phyloP scores from a whole-genome alignment of 495 filamentous ascomycete species.

The Thozetella sp. region DNA sequence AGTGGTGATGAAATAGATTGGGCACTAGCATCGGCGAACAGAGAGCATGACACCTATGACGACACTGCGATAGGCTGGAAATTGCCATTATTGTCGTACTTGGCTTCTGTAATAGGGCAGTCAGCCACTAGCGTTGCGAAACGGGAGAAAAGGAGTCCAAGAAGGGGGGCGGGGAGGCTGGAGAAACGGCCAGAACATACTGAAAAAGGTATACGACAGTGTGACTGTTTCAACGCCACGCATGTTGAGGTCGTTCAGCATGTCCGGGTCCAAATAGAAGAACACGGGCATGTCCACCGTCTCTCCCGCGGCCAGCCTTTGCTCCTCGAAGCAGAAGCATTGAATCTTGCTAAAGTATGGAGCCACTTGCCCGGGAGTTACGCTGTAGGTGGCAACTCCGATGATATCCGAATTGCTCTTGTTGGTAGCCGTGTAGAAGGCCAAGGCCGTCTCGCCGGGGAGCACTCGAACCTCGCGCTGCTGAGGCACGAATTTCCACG shows the following conservation, averaged over 20 bases:
- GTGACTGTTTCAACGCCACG: conserved; percentile 92
- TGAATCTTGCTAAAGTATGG: conserved; percentile 99
- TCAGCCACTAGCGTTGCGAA: conserved; percentile 18
- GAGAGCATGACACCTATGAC: not conserved
- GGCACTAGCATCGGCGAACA: too few species aligned
- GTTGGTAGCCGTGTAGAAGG: conserved; percentile 98
- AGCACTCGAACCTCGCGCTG: conserved; percentile 95
- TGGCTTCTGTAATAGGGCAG: conserved; percentile 65
- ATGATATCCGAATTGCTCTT: conserved; percentile 88
- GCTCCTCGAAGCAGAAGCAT: conserved; percentile 97
- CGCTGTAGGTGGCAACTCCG: conserved; percentile 95
- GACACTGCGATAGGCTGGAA: conserved; percentile 22
- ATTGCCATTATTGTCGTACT: conserved; percentile 79
- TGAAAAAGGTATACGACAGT: conserved; percentile 97
- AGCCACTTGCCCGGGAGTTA: conserved; percentile 93
- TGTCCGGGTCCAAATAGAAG: conserved; percentile 98
- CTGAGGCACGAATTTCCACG: conserved; percentile 97
- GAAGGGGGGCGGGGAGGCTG: not conserved
- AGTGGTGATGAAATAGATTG: too few species aligned
- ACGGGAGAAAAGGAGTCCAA: not conserved
- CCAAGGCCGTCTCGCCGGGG: conserved; percentile 94
- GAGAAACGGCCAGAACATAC: conserved; percentile 69
- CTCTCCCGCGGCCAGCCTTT: conserved; percentile 92
- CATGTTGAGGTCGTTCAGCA: conserved; percentile 90
- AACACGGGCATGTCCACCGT: conserved; percentile 99